Evolutionary conservation across 768 basidiomycete species (phyloP), one percentile per base, ranked within the genome.

Genomic region (Wakefieldia striispora): DNA sequence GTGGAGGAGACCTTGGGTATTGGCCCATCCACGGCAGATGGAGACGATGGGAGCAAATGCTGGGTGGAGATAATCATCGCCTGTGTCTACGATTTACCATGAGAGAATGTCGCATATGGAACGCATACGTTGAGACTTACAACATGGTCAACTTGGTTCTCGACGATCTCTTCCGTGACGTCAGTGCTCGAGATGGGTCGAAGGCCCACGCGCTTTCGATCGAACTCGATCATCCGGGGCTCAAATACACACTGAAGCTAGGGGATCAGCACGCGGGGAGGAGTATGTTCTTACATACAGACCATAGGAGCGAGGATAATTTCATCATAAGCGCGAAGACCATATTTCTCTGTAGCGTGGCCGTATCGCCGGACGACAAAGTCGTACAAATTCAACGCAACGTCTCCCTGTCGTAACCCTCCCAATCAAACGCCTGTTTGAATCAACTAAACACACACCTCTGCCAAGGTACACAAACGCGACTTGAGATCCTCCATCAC

Each of bases 291-390:
- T 11, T 21, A 31, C 24, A 37, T 20, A 70, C 77, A 55, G 59
- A 94, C 97, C 85, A 95, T 91, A 3, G 95, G 91, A 1, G 95
- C 93, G 27, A 97, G 73, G 51, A 97, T 95, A 44, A 90, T 86
- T 68, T 99, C 97, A 63, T 98, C 95, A 63, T 97, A 98, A 2
- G 91, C 87, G 23, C 93, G 83, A 38, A 97, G 72, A 23, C 83
- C 86, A 64, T 94, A 97, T 63, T 97, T 97, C 65, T 88, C 81
- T 0, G 94, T 86, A 13, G 83, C 72, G 45, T 81, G 77, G 33
- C 82, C 83, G 6, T 93, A 87, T 45, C 80, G 72, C 33, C 95
- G 79, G 13, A 95, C 88, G 19, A 86, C 80, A 59, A 98, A 94
- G 63, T 97, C 93, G 67, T 92, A 94, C 40, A 92, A 66, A 60